Percentiles rank a stretch among this genome's conserved stretches.
These are phyloP conservation scores for Russula sp. DNA, from an alignment of 768 basidiomycete species.

Conservation along the genomic window DNA sequence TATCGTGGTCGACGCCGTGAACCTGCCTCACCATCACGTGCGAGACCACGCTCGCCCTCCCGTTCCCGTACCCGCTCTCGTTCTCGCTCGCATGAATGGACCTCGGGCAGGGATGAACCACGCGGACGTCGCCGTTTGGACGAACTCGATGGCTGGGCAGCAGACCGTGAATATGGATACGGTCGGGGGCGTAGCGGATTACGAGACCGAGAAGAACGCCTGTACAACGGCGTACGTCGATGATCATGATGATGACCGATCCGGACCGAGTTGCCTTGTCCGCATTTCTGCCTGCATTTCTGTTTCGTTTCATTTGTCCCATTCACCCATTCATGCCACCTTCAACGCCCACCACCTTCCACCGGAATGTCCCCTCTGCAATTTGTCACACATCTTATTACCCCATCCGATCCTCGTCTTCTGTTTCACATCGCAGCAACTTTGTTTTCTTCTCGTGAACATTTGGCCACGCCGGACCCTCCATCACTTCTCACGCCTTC, in stretches of 20 bases:
- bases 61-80: constrained; percentile 17
- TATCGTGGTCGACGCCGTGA: constrained; percentile 25
- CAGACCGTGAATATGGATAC: constrained; percentile 26
- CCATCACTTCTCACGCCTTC: background rate
- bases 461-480: background rate
- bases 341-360: constrained; percentile 11
- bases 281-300: constrained; percentile 1
- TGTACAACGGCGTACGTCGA: background rate
- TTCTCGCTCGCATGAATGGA: constrained; percentile 14
- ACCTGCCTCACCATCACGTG: constrained; percentile 15
- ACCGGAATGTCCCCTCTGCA: background rate
- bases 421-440: constrained; percentile 12
- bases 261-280: background rate
- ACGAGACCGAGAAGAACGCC: constrained; percentile 23
- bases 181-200: constrained; percentile 28
- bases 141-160: constrained; percentile 25
- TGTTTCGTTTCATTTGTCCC: background rate
- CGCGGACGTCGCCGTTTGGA: constrained; percentile 25
- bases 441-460: background rate
- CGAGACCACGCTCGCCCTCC: constrained; percentile 10
- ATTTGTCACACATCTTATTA: constrained; percentile 17
- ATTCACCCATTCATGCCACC: constrained; percentile 18
- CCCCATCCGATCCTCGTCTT: constrained; percentile 11
- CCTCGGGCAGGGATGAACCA: constrained; percentile 1
- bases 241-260: constrained; percentile 9